A percentile compares a stretch with the other conserved stretches of the same genome.
Conservation (phyloP, 176 grass and related monocot species). For the Avena eriantha region DNA sequence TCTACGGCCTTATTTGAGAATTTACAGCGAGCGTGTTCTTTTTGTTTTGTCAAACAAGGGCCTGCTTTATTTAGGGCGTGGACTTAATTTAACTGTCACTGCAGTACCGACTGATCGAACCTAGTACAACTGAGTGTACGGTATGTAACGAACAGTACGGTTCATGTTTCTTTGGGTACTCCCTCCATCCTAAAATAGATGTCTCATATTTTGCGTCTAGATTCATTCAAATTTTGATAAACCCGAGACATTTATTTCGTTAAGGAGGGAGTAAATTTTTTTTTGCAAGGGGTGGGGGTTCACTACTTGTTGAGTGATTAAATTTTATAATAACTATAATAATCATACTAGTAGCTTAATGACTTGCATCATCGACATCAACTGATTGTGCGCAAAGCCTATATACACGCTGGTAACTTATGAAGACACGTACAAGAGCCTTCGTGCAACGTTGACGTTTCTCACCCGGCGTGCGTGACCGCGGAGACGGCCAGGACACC, state of each 20-base stretch:
- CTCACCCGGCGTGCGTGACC: conserved; percentile 7
- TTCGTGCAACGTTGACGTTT: background rate
- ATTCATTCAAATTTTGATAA: too few species aligned
- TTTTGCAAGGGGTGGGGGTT: too few species aligned
- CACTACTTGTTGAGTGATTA: too few species aligned
- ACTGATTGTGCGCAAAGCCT: background rate
- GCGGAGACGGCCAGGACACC: background rate
- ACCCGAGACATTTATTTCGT: too few species aligned
- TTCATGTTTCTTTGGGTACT: too few species aligned
- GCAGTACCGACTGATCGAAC: too few species aligned
- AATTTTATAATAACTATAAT: too few species aligned
- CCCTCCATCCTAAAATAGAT: too few species aligned
- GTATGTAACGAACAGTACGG: too few species aligned
- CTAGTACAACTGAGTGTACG: too few species aligned
- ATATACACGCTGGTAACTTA: background rate
- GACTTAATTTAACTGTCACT: background rate
- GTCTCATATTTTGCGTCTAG: too few species aligned
- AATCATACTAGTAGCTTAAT: background rate
- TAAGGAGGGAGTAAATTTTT: too few species aligned
- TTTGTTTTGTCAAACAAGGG: background rate
- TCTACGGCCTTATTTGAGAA: background rate
- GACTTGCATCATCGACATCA: background rate
- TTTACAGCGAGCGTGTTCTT: background rate
- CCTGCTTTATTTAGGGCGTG: background rate
- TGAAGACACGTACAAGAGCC: background rate